Percentiles rank a stretch among this genome's conserved stretches.
Conservation (phyloP, 2,329 filamentous ascomycete species). For the Botrytis squamosa region DNA sequence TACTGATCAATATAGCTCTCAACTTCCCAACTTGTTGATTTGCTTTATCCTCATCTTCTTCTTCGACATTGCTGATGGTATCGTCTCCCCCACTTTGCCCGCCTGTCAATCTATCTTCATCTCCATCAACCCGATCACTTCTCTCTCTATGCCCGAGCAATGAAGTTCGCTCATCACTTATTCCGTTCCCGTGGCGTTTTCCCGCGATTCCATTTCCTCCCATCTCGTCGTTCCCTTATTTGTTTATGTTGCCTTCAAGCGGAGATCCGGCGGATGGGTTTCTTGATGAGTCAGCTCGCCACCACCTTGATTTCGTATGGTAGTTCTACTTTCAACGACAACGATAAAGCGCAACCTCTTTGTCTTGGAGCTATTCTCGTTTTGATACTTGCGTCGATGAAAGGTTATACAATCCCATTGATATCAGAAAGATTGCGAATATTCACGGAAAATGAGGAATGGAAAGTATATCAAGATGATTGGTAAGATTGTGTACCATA, state of each 20-base stretch:
- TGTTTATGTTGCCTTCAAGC: neutral
- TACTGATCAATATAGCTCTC: slow-evolving; percentile 48
- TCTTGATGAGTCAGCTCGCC: slow-evolving; percentile 3
- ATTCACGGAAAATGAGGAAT: neutral
- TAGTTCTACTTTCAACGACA: neutral
- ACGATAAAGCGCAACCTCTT: neutral
- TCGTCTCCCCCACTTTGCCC: neutral
- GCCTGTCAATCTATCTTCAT: slow-evolving; percentile 13
- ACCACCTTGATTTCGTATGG: neutral
- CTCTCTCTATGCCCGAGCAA: slow-evolving; percentile 26
- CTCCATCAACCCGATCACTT: neutral
- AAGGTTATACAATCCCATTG: no score
- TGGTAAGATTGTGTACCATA: neutral
- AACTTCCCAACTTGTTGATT: slow-evolving; percentile 35
- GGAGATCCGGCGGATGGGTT: neutral
- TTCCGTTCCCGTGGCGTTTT: slow-evolving; percentile 1
- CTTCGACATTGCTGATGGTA: slow-evolving; percentile 5
- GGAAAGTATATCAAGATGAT: neutral
- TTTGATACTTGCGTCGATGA: neutral
- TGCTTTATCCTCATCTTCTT: slow-evolving; percentile 39
- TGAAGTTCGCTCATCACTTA: slow-evolving; percentile 28
- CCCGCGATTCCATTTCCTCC: neutral
- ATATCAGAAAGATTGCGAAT: neutral
- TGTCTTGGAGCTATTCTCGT: neutral
- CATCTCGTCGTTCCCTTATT: slow-evolving; percentile 9